Conservation (phyloP, 208 protist genomes). For the Vickermania ingenoplastis region DNA sequence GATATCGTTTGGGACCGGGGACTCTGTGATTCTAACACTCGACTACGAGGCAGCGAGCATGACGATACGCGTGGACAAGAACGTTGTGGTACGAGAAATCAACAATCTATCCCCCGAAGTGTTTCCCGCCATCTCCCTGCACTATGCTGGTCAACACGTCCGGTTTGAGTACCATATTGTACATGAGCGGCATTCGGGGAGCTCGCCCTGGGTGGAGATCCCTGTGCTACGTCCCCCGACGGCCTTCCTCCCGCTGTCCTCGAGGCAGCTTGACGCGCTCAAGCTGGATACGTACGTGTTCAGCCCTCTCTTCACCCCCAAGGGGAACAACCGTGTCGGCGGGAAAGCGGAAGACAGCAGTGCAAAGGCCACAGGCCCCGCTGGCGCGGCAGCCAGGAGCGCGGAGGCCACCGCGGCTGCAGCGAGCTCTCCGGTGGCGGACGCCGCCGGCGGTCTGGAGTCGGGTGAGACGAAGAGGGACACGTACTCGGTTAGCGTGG, state of each 20-base stretch:
- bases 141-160: constrained; percentile 89
- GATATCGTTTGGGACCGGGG: constrained; percentile 79
- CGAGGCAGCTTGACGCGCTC: constrained; percentile 32
- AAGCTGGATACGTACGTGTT: constrained; percentile 72
- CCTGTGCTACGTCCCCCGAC: constrained; percentile 45
- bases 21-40: constrained; percentile 78
- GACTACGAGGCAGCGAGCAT: constrained; percentile 83
- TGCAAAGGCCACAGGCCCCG: not conserved
- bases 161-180: constrained; percentile 82
- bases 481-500: constrained; percentile 45
- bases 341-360: not conserved
- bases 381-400: not conserved
- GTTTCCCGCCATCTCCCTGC: constrained; percentile 84
- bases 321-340: not conserved
- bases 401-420: not conserved
- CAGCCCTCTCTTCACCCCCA: constrained; percentile 38
- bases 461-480: not conserved
- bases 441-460: constrained; percentile 4
- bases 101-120: constrained; percentile 81
- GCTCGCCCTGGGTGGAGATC: constrained; percentile 59
- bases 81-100: constrained; percentile 76
- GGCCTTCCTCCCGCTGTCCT: constrained; percentile 41
- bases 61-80: constrained; percentile 81
- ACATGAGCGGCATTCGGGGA: constrained; percentile 40
- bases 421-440: not conserved